Conservation (phyloP, 441 rosid genomes). For the Theobroma grandiflorum region DNA sequence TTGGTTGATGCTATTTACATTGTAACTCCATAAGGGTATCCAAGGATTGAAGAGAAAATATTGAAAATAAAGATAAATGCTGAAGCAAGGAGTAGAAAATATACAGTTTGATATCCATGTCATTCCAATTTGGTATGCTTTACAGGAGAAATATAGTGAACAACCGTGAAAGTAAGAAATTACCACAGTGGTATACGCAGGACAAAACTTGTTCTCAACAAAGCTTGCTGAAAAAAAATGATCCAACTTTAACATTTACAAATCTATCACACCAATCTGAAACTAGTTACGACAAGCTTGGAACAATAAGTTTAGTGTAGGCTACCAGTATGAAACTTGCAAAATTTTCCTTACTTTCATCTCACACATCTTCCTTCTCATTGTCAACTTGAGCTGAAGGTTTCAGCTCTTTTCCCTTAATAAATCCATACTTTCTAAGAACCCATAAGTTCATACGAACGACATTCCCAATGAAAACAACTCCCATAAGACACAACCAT, state of each 20-base stretch:
- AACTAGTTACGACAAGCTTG: neutral
- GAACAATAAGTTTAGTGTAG: neutral
- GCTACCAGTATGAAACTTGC: neutral
- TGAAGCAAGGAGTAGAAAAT: neutral
- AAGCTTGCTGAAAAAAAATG: neutral
- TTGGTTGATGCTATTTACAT: no score
- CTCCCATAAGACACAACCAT: conserved; percentile 24
- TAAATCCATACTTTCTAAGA: conserved; percentile 20
- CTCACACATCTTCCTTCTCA: conserved; percentile 9
- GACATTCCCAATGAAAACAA: conserved; percentile 24
- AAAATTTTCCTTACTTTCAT: neutral
- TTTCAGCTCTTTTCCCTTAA: conserved; percentile 22
- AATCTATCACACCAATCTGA: neutral
- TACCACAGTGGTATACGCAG: neutral
- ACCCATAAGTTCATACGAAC: conserved; percentile 18
- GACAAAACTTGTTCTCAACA: neutral
- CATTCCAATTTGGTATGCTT: neutral
- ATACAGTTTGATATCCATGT: neutral
- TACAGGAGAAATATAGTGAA: neutral
- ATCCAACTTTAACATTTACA: neutral
- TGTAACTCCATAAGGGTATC: no score
- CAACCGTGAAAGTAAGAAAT: neutral
- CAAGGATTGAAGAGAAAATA: no score
- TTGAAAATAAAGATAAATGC: no score
- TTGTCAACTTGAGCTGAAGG: neutral